Conservation (phyloP, 225 moss, liverwort and hornwort genomes). For the Rhytidiadelphus loreus region DNA sequence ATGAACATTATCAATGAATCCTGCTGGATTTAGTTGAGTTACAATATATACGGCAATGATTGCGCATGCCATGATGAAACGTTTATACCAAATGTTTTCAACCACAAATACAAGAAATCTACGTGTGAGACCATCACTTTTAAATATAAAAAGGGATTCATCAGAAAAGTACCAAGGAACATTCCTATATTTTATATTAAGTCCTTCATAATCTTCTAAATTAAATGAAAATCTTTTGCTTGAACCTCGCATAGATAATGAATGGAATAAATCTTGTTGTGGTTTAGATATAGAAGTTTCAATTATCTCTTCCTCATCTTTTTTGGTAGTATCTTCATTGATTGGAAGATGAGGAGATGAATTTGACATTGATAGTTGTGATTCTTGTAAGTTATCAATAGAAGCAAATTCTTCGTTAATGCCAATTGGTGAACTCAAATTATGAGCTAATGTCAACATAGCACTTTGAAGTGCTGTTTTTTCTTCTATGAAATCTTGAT, state of each 20-base stretch:
- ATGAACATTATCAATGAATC: slow-evolving; percentile 10
- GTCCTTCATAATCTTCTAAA: slow-evolving; percentile 59
- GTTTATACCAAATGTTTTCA: slow-evolving; percentile 58
- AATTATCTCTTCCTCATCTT: neutral
- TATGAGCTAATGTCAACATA: slow-evolving; percentile 47
- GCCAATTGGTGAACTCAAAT: slow-evolving; percentile 18
- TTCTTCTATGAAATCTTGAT: slow-evolving; percentile 22
- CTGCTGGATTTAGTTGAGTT: slow-evolving; percentile 11
- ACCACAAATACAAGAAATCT: slow-evolving; percentile 22
- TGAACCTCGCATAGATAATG: slow-evolving; percentile 14
- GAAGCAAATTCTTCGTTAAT: neutral
- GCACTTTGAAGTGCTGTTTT: slow-evolving; percentile 74
- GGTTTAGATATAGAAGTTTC: neutral
- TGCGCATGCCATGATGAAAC: slow-evolving; percentile 27
- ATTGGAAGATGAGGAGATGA: neutral
- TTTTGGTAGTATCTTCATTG: neutral
- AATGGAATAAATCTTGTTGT: slow-evolving; percentile 17
- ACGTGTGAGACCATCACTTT: slow-evolving; percentile 25
- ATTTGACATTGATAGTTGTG: neutral
- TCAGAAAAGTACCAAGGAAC: slow-evolving; percentile 72
- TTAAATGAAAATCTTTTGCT: slow-evolving; percentile 47
- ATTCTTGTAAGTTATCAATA: neutral
- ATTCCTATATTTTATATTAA: slow-evolving; percentile 21
- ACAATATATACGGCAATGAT: slow-evolving; percentile 20
- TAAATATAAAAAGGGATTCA: slow-evolving; percentile 60